Evolutionary conservation across 1,139 yeast species (phyloP).

Genomic region (Diutina catenulata): DNA sequence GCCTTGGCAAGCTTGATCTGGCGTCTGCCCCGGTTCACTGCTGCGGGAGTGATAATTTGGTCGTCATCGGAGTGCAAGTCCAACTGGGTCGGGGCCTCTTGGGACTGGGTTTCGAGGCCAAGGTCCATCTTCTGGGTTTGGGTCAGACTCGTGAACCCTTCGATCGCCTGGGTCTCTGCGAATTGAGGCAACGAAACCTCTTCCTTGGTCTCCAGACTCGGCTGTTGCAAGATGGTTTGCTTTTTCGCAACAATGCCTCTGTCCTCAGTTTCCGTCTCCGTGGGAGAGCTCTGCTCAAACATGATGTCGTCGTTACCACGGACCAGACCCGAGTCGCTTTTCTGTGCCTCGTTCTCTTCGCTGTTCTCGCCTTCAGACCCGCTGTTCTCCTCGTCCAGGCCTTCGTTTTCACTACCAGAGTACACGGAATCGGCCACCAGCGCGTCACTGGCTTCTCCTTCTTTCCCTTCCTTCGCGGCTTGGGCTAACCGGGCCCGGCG

Average conservation of each 20-base stretch:
- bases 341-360: background rate
- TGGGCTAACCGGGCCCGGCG: background rate
- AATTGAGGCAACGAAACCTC: no score
- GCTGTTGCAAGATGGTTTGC: no score
- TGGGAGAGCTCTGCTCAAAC: background rate
- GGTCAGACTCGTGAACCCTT: no score
- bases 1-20: conserved; percentile 11
- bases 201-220: no score
- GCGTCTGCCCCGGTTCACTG: conserved; percentile 17
- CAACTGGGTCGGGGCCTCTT: no score
- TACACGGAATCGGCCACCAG: conserved; percentile 1
- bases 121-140: no score
- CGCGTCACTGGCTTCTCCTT: background rate
- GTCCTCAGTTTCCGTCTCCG: background rate
- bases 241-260: background rate
- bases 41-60: conserved; percentile 19
- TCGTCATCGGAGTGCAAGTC: conserved; percentile 14
- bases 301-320: background rate
- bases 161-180: no score
- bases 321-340: background rate
- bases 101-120: no score
- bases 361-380: background rate
- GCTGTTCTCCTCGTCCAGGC: background rate
- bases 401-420: background rate
- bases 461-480: background rate